Evolutionary conservation across 495 filamentous ascomycete species (phyloP).

Genomic region (Penicillium goetzii): DNA sequence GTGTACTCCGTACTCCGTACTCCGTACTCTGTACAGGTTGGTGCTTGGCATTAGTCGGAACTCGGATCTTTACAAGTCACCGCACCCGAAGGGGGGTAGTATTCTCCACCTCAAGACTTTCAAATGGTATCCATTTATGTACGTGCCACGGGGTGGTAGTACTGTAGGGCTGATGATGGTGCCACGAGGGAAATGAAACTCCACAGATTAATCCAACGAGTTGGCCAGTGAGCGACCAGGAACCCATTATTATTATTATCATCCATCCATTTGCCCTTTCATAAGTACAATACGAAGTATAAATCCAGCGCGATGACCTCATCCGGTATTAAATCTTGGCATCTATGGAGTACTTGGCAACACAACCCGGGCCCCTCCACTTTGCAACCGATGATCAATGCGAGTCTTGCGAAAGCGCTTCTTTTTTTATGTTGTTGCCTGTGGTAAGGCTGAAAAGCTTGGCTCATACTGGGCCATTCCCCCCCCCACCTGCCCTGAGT

Average conservation of each 20-base stretch:
- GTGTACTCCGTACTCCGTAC: no score
- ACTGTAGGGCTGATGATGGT: neutral
- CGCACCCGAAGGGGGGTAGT: neutral
- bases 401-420: neutral
- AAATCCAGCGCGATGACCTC: neutral
- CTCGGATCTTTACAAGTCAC: neutral
- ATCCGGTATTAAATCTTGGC: neutral
- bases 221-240: neutral
- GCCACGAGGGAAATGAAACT: neutral
- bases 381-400: neutral
- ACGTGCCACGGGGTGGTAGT: neutral
- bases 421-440: conserved; percentile 11
- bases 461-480: neutral
- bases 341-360: conserved; percentile 4
- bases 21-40: neutral
- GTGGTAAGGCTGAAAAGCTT: conserved; percentile 18
- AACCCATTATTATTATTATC: neutral
- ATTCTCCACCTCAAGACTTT: neutral
- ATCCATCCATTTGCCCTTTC: no score
- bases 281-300: neutral
- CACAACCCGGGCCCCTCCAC: neutral
- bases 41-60: neutral
- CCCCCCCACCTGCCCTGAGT: neutral
- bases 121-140: neutral
- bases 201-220: neutral